Base-by-base conservation (phyloP, 192 early-diverging fungal genomes). In the Obelidium mucronatum region DNA sequence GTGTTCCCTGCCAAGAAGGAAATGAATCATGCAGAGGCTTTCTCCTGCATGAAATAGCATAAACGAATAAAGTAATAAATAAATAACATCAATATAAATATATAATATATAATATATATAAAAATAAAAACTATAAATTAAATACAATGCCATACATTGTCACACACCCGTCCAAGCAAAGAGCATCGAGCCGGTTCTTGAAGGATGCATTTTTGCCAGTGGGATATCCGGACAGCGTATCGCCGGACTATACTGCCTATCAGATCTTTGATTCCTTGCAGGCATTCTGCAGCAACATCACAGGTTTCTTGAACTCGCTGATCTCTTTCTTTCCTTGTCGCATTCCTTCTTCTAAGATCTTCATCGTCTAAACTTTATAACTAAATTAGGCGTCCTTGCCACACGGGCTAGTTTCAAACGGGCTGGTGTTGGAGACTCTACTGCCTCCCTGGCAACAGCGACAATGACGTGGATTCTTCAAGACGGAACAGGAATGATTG, bases 191-290 rank as follows among this genome's bases (percentile, higher is more conserved):
- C 42, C 36, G 44, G 40, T 80, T 78, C 75, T 36, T 77, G 5
- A 44, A 58, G n/a, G 68, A 78, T 30, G 55, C 59, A 24, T 83
- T 83, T 64, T 59, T 83, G n/a, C 81, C 81, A 15, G 79, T 73
- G 22, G 80, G 77, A 13, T 83, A 60, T 42, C 81, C 81, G 13
- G 60, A 73, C 15, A 60, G 51, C 1, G 81, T 83, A 22, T 75
- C 81, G 5, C 44, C 44, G 2, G 81, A 85, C 56, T 85, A 85
- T 75, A 37, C 80, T 24, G 36, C 24, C 6, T 85, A 84, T 67
- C 84, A 85, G 59, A 68, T 84, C 28, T 83, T 40, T 58, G 84
- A 85, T 59, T 79, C 82, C 28, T 35, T 78, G 24, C 81, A 83
- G 56, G 77, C 77, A 17, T 73, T 65, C 36, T 74, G 70, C 52